Percentiles rank a stretch among this genome's conserved stretches.
Conservation (phyloP, 805 yeast genomes). For the Saturnispora ahearnii region DNA sequence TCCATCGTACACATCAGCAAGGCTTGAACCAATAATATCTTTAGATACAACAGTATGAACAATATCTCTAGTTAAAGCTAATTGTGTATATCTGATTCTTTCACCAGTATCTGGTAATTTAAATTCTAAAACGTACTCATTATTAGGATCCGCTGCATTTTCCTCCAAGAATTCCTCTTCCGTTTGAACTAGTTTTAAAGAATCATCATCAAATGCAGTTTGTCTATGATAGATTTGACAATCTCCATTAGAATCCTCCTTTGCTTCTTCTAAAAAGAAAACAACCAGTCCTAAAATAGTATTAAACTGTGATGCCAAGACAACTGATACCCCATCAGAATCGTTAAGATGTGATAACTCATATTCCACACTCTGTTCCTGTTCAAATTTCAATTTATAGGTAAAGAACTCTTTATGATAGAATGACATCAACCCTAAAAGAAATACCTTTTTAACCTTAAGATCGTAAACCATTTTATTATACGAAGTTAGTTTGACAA, state of each 20-base stretch:
- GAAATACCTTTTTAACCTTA: slow-evolving; percentile 49
- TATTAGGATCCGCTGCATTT: slow-evolving; percentile 18
- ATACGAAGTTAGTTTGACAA: slow-evolving; percentile 22
- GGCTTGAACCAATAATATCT: slow-evolving; percentile 28
- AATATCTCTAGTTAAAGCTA: slow-evolving; percentile 36
- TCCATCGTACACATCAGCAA: slow-evolving; percentile 18
- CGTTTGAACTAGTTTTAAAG: slow-evolving; percentile 18
- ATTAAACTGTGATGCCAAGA: slow-evolving; percentile 22
- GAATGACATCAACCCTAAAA: slow-evolving; percentile 24
- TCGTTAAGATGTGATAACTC: slow-evolving; percentile 22
- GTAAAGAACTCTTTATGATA: slow-evolving; percentile 18
- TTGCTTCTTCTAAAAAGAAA: slow-evolving; percentile 61
- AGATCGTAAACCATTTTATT: slow-evolving; percentile 59
- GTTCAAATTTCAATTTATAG: background rate
- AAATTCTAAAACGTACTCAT: slow-evolving; percentile 23
- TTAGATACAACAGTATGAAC: slow-evolving; percentile 46
- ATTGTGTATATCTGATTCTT: slow-evolving; percentile 32
- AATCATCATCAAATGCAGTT: slow-evolving; percentile 30
- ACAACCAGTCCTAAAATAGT: slow-evolving; percentile 20
- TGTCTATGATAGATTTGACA: slow-evolving; percentile 43
- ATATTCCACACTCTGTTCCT: slow-evolving; percentile 16
- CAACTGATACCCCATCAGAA: slow-evolving; percentile 17
- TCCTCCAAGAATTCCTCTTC: slow-evolving; percentile 16
- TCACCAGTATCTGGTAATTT: slow-evolving; percentile 31
- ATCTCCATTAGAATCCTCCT: slow-evolving; percentile 52